phyloP scores from a whole-genome alignment of 202 grass and related monocot species.

The Digitaria exilis region DNA sequence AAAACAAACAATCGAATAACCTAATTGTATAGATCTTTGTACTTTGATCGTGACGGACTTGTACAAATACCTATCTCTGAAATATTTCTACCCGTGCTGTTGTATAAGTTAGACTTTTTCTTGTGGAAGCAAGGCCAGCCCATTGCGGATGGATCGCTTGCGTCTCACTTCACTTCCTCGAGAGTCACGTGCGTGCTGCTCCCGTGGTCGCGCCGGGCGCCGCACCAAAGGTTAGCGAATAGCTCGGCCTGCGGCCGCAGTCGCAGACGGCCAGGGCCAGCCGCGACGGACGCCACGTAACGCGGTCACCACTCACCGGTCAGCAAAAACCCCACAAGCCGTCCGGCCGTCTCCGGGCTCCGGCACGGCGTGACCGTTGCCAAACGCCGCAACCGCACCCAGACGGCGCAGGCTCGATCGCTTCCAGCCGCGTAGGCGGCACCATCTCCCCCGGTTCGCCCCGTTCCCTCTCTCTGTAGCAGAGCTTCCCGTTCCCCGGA shows the following conservation, averaged over 20 bases:
- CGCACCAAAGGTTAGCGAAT: background rate
- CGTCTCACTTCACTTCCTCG: conserved; percentile 26
- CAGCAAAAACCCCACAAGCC: background rate
- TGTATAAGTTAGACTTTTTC: background rate
- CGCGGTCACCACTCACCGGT: background rate
- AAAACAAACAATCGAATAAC: too few relatives aligned
- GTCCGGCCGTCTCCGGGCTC: background rate
- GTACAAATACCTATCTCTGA: too few relatives aligned
- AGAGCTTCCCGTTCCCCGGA: background rate
- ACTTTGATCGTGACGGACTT: too few relatives aligned
- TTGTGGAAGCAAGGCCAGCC: background rate
- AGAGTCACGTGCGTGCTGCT: background rate
- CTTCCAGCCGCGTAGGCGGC: background rate
- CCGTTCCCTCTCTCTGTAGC: background rate
- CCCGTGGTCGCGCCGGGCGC: conserved; percentile 1
- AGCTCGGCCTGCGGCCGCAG: too few relatives aligned
- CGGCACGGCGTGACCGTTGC: conserved; percentile 15
- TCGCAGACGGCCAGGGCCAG: too few relatives aligned
- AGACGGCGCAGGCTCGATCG: background rate
- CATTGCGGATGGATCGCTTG: conserved; percentile 3
- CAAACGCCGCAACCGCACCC: background rate
- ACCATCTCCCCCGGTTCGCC: background rate
- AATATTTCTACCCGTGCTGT: background rate
- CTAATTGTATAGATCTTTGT: too few relatives aligned
- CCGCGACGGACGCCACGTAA: background rate